Conservation (phyloP, 352 stramenopile genomes). For the Globisporangium radiosum region DNA sequence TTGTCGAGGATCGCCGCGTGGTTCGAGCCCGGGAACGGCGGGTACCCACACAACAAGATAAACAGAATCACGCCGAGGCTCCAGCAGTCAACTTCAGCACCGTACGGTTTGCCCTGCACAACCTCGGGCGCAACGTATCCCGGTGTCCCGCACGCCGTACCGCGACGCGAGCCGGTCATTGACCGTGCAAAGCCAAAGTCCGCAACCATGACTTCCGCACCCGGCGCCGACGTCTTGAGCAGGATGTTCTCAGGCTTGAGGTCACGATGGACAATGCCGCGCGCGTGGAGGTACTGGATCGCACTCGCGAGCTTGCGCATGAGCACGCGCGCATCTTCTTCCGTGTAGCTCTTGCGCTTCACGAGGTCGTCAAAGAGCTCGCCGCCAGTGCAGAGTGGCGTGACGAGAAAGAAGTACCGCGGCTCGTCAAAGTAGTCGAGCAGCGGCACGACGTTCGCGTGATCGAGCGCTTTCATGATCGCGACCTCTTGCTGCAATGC, state of each 20-base stretch:
- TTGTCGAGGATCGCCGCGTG: slow-evolving; percentile 66
- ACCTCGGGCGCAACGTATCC: slow-evolving; percentile 94
- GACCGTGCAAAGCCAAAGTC: slow-evolving; percentile 87
- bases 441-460: slow-evolving; percentile 69
- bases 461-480: slow-evolving; percentile 62
- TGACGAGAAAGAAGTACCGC: slow-evolving; percentile 79
- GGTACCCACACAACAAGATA: slow-evolving; percentile 92
- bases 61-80: slow-evolving; percentile 93
- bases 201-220: slow-evolving; percentile 78
- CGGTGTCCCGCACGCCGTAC: slow-evolving; percentile 77
- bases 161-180: slow-evolving; percentile 42
- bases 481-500: slow-evolving; percentile 66
- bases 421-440: slow-evolving; percentile 72
- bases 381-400: slow-evolving; percentile 69
- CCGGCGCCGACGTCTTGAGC: slow-evolving; percentile 66
- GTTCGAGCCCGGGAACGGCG: slow-evolving; percentile 74
- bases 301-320: slow-evolving; percentile 88
- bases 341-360: slow-evolving; percentile 92
- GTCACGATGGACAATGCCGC: slow-evolving; percentile 90
- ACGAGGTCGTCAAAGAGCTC: slow-evolving; percentile 96
- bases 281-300: slow-evolving; percentile 90
- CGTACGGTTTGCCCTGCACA: slow-evolving; percentile 82
- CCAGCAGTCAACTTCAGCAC: slow-evolving; percentile 91
- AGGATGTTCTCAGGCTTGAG: slow-evolving; percentile 89
- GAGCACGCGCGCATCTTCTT: slow-evolving; percentile 91